phyloP scores from a whole-genome alignment of 1,284 basidiomycete species.

The Baeospora myosura region DNA sequence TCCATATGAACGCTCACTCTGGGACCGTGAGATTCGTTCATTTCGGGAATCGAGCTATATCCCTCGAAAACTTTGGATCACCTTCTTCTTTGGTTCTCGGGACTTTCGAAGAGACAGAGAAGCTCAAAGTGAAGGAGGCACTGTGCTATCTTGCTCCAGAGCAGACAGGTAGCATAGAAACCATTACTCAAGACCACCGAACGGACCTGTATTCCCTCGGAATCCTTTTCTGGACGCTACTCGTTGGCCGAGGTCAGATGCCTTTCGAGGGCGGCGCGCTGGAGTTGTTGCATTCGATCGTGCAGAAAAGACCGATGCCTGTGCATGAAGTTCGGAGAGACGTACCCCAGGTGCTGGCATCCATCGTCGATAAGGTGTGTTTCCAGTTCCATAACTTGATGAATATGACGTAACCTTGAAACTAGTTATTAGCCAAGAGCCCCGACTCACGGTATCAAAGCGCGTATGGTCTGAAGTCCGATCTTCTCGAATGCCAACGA shows the following conservation, averaged over 20 bases:
- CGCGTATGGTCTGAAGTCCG: slow-evolving; percentile 57
- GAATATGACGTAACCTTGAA: slow-evolving; percentile 2
- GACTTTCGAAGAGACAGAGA: slow-evolving; percentile 53
- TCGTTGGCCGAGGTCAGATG: slow-evolving; percentile 61
- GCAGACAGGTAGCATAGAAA: slow-evolving; percentile 65
- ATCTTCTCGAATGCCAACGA: slow-evolving; percentile 59
- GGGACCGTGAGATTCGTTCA: slow-evolving; percentile 63
- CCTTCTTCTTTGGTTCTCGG: slow-evolving; percentile 59
- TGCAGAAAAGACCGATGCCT: slow-evolving; percentile 63
- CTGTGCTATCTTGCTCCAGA: slow-evolving; percentile 68
- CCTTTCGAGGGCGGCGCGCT: slow-evolving; percentile 65
- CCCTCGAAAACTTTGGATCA: slow-evolving; percentile 61
- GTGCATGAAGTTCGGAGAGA: slow-evolving; percentile 69
- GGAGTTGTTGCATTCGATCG: slow-evolving; percentile 60
- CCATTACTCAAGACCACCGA: slow-evolving; percentile 59
- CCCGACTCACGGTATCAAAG: slow-evolving; percentile 64
- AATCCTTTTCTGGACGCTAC: slow-evolving; percentile 61
- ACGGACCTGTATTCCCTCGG: slow-evolving; percentile 68
- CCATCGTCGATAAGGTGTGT: slow-evolving; percentile 57
- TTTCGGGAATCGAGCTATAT: slow-evolving; percentile 69
- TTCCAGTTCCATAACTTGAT: slow-evolving; percentile 2
- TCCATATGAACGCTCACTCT: slow-evolving; percentile 62
- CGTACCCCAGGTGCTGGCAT: slow-evolving; percentile 61
- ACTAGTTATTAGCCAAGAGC: slow-evolving; percentile 53
- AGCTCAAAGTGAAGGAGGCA: slow-evolving; percentile 64